These are phyloP conservation scores for Vigna angularis DNA, from an alignment of 306 rosid genomes.

Conservation along the genomic window DNA sequence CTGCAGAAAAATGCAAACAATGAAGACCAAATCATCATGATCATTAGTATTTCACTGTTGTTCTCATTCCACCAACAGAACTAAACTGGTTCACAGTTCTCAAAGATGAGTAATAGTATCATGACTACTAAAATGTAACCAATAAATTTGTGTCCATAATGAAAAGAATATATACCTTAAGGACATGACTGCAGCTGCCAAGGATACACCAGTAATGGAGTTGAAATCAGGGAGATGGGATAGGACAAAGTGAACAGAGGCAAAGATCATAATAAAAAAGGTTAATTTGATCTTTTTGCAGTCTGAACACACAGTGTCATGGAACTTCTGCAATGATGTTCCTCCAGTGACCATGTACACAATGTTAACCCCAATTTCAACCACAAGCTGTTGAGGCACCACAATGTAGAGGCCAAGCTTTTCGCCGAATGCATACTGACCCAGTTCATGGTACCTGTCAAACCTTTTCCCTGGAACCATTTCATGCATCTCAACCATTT, in stretches of 20 bases:
- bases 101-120: not conserved
- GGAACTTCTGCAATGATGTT: conserved; percentile 67
- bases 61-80: conserved; percentile 37
- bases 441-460: conserved; percentile 83
- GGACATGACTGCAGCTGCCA: conserved; percentile 88
- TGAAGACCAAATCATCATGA: not conserved
- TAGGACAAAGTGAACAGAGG: conserved; percentile 79
- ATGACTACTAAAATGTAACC: too few relatives aligned
- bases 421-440: conserved; percentile 84
- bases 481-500: conserved; percentile 94
- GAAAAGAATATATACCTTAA: conserved; percentile 56
- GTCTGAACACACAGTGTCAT: conserved; percentile 51
- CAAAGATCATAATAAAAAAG: conserved; percentile 80
- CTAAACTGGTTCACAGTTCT: not conserved
- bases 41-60: not conserved
- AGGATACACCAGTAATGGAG: conserved; percentile 71
- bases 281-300: conserved; percentile 61
- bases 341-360: conserved; percentile 91
- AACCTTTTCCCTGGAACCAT: conserved; percentile 85
- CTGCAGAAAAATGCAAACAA: conserved; percentile 50
- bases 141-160: not conserved
- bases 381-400: conserved; percentile 84
- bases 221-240: conserved; percentile 88
- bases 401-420: conserved; percentile 85
- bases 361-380: conserved; percentile 65